Evolutionary conservation across 768 basidiomycete genomes (phyloP).

Genomic region (Russula abietina): DNA sequence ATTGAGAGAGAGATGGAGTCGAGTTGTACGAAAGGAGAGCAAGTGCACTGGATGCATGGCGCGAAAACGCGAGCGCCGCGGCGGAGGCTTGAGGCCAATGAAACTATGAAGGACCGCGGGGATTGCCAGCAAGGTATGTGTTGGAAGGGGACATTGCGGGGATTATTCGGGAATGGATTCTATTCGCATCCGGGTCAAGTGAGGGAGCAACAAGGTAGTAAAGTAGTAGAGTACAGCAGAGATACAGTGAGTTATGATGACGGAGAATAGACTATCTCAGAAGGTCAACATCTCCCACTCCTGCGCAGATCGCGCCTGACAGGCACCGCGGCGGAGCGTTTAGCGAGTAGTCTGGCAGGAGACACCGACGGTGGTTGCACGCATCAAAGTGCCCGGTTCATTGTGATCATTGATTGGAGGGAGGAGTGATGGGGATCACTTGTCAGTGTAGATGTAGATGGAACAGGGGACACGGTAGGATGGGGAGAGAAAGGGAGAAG

Average conservation of each 20-base stretch:
- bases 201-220: background rate
- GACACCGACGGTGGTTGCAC: background rate
- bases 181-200: background rate
- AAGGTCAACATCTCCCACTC: background rate
- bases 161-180: slow-evolving; percentile 11
- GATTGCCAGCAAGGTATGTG: slow-evolving; percentile 10
- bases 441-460: background rate
- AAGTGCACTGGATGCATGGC: background rate
- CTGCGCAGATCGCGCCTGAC: slow-evolving; percentile 1
- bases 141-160: slow-evolving; percentile 4
- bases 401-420: background rate
- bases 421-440: background rate
- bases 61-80: slow-evolving; percentile 6
- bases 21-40: background rate
- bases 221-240: no score
- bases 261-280: background rate
- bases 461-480: background rate
- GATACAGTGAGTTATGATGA: background rate
- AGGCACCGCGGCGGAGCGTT: background rate
- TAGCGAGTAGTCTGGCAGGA: background rate
- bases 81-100: background rate
- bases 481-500: background rate
- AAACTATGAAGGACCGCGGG: slow-evolving; percentile 7
- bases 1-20: background rate
- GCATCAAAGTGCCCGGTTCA: background rate